Conservation (phyloP, 352 stramenopile species). For the Albugo candida region DNA sequence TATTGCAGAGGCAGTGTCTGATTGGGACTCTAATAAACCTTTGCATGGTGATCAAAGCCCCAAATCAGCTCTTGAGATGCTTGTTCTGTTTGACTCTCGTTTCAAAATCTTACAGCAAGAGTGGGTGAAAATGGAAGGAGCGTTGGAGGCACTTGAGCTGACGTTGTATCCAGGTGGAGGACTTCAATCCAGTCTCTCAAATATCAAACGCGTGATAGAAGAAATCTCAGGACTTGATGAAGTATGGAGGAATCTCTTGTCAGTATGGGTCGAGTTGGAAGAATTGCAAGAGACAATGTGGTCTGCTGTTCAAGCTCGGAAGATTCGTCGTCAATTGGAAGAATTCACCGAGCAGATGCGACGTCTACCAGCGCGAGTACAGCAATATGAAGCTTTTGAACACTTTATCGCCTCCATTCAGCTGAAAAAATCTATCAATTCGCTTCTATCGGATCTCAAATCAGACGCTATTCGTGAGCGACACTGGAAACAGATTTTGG, state of each 20-base stretch:
- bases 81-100: slow-evolving; percentile 69
- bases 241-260: slow-evolving; percentile 91
- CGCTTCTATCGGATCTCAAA: slow-evolving; percentile 93
- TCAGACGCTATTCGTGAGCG: slow-evolving; percentile 97
- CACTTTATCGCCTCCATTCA: slow-evolving; percentile 88
- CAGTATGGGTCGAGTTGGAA: slow-evolving; percentile 75
- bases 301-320: slow-evolving; percentile 86
- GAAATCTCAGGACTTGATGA: slow-evolving; percentile 93
- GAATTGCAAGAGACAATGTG: slow-evolving; percentile 89
- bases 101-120: slow-evolving; percentile 79
- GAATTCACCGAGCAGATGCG: slow-evolving; percentile 93
- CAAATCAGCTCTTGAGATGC: slow-evolving; percentile 51
- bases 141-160: slow-evolving; percentile 91
- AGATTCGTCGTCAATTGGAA: slow-evolving; percentile 91
- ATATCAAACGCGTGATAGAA: slow-evolving; percentile 35
- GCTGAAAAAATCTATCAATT: slow-evolving; percentile 83
- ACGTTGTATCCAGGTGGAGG: slow-evolving; percentile 24
- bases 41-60: slow-evolving; percentile 47
- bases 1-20: slow-evolving; percentile 42
- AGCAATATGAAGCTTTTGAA: slow-evolving; percentile 97
- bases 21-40: slow-evolving; percentile 71
- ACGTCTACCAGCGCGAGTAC: slow-evolving; percentile 88
- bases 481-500: slow-evolving; percentile 97
- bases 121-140: slow-evolving; percentile 87
- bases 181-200: slow-evolving; percentile 34